Percentiles rank a stretch among this genome's conserved stretches.
phyloP scores from a whole-genome alignment of 1,284 basidiomycete species.

The Apiotrichum brassicae region DNA sequence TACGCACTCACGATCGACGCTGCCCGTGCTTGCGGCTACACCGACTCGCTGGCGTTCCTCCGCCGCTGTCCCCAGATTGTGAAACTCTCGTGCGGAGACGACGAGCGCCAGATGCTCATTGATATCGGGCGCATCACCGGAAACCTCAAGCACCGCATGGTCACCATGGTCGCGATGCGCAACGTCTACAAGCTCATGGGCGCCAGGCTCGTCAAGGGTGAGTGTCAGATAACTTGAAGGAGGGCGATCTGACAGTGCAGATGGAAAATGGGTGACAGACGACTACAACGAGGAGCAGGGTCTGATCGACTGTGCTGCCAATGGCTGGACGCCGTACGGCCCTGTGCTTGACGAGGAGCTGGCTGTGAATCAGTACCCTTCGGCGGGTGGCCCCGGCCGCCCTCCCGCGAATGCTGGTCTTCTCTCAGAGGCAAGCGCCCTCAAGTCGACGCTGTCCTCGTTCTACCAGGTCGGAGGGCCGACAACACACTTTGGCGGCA shows the following conservation, averaged over 20 bases:
- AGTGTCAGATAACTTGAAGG: constrained; percentile 37
- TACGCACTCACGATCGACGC: constrained; percentile 98
- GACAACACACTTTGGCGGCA: constrained; percentile 76
- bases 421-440: constrained; percentile 41
- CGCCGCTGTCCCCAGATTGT: constrained; percentile 80
- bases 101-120: constrained; percentile 89
- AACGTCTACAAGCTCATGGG: constrained; percentile 95
- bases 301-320: constrained; percentile 61
- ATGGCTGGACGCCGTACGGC: constrained; percentile 67
- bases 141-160: constrained; percentile 81
- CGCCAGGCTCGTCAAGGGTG: constrained; percentile 77
- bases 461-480: constrained; percentile 76
- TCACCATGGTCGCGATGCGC: constrained; percentile 85
- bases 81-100: constrained; percentile 77
- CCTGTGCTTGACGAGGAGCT: constrained; percentile 68
- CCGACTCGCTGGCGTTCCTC: constrained; percentile 95
- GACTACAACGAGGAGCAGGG: constrained; percentile 90
- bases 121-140: constrained; percentile 76
- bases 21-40: constrained; percentile 87
- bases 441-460: constrained; percentile 36
- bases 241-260: constrained; percentile 48
- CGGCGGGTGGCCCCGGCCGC: constrained; percentile 30
- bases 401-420: constrained; percentile 17
- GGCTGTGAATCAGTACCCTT: constrained; percentile 24
- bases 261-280: constrained; percentile 83